phyloP scores from a whole-genome alignment of 148 eudicot species.

The Linanthus parryae region DNA sequence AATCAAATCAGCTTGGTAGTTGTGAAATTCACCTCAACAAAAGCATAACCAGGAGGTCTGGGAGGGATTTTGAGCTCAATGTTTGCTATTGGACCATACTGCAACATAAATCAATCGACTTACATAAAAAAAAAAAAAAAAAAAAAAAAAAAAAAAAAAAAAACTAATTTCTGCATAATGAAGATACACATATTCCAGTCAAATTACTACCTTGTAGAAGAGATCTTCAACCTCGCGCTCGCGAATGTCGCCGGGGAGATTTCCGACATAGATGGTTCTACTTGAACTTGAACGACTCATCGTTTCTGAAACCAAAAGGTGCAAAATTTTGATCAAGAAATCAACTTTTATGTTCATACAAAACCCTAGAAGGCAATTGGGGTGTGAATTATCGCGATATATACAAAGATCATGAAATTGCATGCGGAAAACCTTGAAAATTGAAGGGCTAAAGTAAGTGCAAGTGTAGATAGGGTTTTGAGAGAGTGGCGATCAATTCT shows the following conservation, averaged over 20 bases:
- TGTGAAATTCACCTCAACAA: conserved; percentile 72
- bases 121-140: conserved; percentile 4
- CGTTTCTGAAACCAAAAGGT: conserved; percentile 21
- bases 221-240: conserved; percentile 79
- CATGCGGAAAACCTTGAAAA: neutral
- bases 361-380: neutral
- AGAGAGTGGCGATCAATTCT: no score
- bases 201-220: conserved; percentile 47
- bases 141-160: neutral
- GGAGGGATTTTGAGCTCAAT: conserved; percentile 96
- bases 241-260: conserved; percentile 76
- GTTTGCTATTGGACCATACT: conserved; percentile 88
- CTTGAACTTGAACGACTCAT: conserved; percentile 49
- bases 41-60: conserved; percentile 97
- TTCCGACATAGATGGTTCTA: conserved; percentile 72
- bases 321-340: no score
- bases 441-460: no score
- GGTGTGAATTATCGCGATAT: neutral
- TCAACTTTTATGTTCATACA: no score
- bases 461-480: no score
- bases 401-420: neutral
- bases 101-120: conserved; percentile 22
- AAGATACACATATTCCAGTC: neutral
- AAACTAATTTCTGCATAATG: neutral
- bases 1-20: neutral